Conservation (phyloP, 2,329 filamentous ascomycete species). For the Exophiala sp. region DNA sequence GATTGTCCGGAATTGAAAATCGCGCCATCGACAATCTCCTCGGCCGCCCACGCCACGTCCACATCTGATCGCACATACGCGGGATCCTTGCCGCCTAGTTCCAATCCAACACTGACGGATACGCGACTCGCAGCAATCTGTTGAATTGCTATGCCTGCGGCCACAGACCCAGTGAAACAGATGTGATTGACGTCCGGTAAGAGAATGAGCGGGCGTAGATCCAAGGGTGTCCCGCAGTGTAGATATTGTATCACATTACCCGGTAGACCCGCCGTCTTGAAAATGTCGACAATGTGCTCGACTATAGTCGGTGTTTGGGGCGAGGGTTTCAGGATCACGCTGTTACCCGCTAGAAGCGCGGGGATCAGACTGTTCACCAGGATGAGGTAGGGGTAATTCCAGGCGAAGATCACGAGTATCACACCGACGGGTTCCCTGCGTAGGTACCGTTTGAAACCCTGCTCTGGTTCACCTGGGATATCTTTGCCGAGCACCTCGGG, state of each 20-base stretch:
- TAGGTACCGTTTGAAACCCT: slow-evolving; percentile 87
- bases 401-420: slow-evolving; percentile 85
- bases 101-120: slow-evolving; percentile 67
- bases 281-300: slow-evolving; percentile 75
- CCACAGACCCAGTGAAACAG: slow-evolving; percentile 92
- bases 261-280: slow-evolving; percentile 76
- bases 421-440: slow-evolving; percentile 84
- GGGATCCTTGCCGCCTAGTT: slow-evolving; percentile 92
- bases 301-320: slow-evolving; percentile 91
- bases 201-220: slow-evolving; percentile 74
- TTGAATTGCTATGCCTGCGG: slow-evolving; percentile 81
- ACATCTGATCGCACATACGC: slow-evolving; percentile 85
- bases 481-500: slow-evolving; percentile 69
- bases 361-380: slow-evolving; percentile 90
- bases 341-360: slow-evolving; percentile 84
- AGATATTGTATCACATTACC: slow-evolving; percentile 85
- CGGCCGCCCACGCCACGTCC: slow-evolving; percentile 84
- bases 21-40: slow-evolving; percentile 92
- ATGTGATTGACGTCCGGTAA: slow-evolving; percentile 74
- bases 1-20: slow-evolving; percentile 98
- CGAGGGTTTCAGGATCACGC: slow-evolving; percentile 89
- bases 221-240: slow-evolving; percentile 74
- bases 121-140: slow-evolving; percentile 73
- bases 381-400: slow-evolving; percentile 97
- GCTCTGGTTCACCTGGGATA: slow-evolving; percentile 76